Percentiles rank a stretch among this genome's conserved stretches.
Evolutionary conservation across 108 stramenopile genomes (phyloP).

Genomic region (Skeletonema grethae): DNA sequence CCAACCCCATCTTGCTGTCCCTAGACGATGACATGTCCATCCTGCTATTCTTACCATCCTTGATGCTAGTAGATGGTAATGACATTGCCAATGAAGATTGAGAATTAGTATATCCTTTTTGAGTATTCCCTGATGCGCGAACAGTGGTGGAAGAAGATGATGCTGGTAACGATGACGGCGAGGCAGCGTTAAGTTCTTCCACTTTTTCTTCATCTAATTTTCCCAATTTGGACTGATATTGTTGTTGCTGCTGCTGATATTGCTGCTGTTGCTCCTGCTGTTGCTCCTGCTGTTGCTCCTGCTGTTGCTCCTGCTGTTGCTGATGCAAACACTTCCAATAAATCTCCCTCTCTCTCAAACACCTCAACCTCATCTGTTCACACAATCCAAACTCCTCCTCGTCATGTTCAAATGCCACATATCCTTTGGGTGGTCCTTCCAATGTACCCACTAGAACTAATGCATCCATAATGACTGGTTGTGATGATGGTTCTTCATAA

Average conservation of each 20-base stretch:
- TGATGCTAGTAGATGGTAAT: neutral
- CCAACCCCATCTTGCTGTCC: constrained; percentile 27
- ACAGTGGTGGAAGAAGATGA: constrained; percentile 30
- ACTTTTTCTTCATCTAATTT: constrained; percentile 1
- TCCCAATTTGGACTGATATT: neutral
- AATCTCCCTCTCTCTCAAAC: neutral
- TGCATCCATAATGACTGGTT: constrained; percentile 33
- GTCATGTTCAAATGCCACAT: constrained; percentile 52
- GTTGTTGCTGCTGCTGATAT: constrained; percentile 2
- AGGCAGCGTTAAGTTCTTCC: neutral
- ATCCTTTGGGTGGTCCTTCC: constrained; percentile 41
- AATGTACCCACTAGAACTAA: constrained; percentile 51
- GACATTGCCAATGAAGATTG: neutral
- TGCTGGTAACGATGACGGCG: constrained; percentile 6
- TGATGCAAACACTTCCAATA: neutral
- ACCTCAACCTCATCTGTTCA: neutral
- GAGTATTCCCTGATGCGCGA: constrained; percentile 27
- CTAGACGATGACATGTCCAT: neutral
- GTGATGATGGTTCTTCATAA: neutral
- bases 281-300: too few species aligned
- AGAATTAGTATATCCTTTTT: neutral
- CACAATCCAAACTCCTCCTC: constrained; percentile 32
- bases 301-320: neutral
- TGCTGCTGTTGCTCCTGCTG: neutral
- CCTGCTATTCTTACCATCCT: neutral